Evolutionary conservation across 169 alveolate genomes (phyloP).

Genomic region (Plasmodium yoelii): DNA sequence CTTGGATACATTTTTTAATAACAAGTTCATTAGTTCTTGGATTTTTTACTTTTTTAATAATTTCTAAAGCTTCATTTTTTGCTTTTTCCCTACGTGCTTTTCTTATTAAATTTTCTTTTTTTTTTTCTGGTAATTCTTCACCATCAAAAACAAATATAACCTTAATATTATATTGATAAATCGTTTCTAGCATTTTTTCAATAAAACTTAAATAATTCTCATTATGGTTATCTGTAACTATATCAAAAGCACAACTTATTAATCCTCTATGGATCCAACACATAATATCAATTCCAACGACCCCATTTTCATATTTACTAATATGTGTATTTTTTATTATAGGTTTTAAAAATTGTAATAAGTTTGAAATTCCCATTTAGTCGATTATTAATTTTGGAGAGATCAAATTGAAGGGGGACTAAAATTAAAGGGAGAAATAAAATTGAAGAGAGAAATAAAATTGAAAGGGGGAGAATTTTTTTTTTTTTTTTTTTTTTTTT

Average conservation of each 20-base stretch:
- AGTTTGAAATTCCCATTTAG: constrained; percentile 61
- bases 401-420: no score
- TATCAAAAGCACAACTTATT: constrained; percentile 84
- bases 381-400: neutral
- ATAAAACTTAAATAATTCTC: constrained; percentile 47
- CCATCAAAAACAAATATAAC: constrained; percentile 86
- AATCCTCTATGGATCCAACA: constrained; percentile 88
- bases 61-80: constrained; percentile 81
- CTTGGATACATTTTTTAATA: constrained; percentile 84
- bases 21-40: constrained; percentile 78
- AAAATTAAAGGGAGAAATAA: no score
- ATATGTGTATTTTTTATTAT: constrained; percentile 79
- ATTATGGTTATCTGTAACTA: constrained; percentile 21
- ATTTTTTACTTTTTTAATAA: constrained; percentile 76
- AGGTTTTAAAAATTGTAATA: constrained; percentile 82
- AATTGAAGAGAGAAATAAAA: no score
- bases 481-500: no score
- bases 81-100: constrained; percentile 85
- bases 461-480: no score
- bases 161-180: constrained; percentile 42
- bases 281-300: constrained; percentile 88
- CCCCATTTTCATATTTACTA: constrained; percentile 79
- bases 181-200: constrained; percentile 56
- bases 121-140: constrained; percentile 87
- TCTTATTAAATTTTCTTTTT: constrained; percentile 80